Evolutionary conservation across 2,329 filamentous ascomycete genomes (phyloP), one percentile per base, ranked within the genome.

Genomic region (Apiospora pterosperma): DNA sequence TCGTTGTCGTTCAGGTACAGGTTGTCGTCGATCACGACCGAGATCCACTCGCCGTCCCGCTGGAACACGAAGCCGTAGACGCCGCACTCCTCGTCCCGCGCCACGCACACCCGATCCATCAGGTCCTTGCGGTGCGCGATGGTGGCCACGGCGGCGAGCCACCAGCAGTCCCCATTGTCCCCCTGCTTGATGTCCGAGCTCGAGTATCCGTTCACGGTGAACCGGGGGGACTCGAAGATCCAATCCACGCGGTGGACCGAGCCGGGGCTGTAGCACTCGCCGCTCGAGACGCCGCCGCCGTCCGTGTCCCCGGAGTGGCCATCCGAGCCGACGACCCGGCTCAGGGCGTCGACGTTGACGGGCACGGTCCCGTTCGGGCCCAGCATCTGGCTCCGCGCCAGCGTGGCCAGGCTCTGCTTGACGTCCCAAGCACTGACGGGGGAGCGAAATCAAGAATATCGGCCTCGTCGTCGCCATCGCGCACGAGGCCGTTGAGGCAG

Each of bases 61-160:
- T 89, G 86, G 74, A 92, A 92, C 36, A 92, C 88, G 69, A 92
- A 92, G 3, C 90, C 90, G 69, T 92, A 92, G 1, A 92, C 89
- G 6, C 90, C 90, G 55, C 79, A 91, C 79, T 73, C 85, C 78
- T 92, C 88, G 68, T 92, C 85, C 5, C 85, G 82, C 7, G 84
- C 86, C 42, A 92, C 87, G 67, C 90, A 92, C 8, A 92, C 82
- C 64, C 82, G 84, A 63, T 90, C 83, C 70, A 92, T 89, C 36
- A 92, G 74, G 2, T 84, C 86, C 62, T 83, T 78, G 68, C 88
- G 87, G 68, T 90, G 90, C 12, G 86, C 88, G 69, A 92, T 84
- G 0, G 89, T 90, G 23, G 87, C 88, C 19, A 92, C 76, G 0
- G 88, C 89, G 5, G 90, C 89, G 73, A 92, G 82, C 74, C 91